Conservation (phyloP, 2,329 filamentous ascomycete species). For the Ophiostoma montium region DNA sequence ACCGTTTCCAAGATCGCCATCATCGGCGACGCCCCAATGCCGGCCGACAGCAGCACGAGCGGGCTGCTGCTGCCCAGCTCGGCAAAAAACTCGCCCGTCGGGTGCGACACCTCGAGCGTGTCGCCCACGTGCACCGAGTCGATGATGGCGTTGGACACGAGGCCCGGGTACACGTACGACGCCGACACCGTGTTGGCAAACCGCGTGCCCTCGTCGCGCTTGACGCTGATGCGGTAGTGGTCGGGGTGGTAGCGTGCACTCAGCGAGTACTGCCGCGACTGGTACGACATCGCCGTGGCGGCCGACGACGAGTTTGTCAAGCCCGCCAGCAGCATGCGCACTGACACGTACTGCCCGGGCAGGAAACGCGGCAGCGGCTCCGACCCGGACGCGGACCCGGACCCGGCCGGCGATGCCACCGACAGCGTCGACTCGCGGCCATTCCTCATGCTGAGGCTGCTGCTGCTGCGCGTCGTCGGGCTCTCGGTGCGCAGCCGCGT, state of each 20-base stretch:
- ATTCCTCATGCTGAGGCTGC: slow-evolving; percentile 13
- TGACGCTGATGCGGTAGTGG: slow-evolving; percentile 54
- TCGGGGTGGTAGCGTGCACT: slow-evolving; percentile 47
- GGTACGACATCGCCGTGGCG: slow-evolving; percentile 22
- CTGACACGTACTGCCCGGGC: slow-evolving; percentile 60
- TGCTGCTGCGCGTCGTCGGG: background rate
- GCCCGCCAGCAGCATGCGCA: slow-evolving; percentile 40
- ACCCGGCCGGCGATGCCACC: background rate
- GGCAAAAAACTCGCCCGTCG: slow-evolving; percentile 41
- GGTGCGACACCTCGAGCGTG: slow-evolving; percentile 50
- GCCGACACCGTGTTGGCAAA: slow-evolving; percentile 26
- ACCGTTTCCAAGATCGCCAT: slow-evolving; percentile 46
- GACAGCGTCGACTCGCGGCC: no score
- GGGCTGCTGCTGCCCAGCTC: slow-evolving; percentile 24
- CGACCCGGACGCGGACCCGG: background rate
- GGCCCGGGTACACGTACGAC: slow-evolving; percentile 40
- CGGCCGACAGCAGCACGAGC: slow-evolving; percentile 47
- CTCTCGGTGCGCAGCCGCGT: slow-evolving; percentile 6
- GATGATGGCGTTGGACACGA: slow-evolving; percentile 57
- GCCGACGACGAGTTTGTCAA: no score
- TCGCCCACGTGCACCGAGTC: slow-evolving; percentile 47
- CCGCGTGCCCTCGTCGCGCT: slow-evolving; percentile 45
- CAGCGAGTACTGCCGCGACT: slow-evolving; percentile 60
- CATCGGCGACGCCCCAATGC: slow-evolving; percentile 45
- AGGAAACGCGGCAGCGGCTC: slow-evolving; percentile 41